Conservation (phyloP, 768 basidiomycete species). For the Tylopilus intermedius region DNA sequence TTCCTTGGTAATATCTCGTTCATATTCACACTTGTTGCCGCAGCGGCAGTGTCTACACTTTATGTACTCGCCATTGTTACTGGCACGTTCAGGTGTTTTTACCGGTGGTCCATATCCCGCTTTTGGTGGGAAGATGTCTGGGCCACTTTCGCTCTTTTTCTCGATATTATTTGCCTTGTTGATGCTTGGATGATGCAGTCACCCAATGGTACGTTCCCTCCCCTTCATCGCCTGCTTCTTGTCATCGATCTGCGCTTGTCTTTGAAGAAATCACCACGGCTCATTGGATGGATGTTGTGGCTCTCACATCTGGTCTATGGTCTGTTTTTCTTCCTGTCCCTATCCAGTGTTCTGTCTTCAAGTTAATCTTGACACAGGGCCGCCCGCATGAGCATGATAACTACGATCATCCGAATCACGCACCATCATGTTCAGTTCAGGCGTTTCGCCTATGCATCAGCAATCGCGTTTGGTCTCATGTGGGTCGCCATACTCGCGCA, state of each 20-base stretch:
- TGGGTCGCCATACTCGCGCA: background rate
- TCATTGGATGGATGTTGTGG: background rate
- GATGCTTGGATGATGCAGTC: background rate
- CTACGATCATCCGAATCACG: background rate
- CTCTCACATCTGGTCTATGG: background rate
- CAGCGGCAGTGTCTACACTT: background rate
- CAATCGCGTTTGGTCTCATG: slow-evolving; percentile 1
- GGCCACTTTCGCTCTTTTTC: background rate
- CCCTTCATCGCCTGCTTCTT: background rate
- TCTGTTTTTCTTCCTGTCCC: background rate
- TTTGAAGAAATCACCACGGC: background rate
- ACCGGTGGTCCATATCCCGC: slow-evolving; percentile 1
- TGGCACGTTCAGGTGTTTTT: background rate
- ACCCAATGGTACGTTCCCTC: background rate
- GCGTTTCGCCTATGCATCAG: background rate
- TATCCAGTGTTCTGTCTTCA: background rate
- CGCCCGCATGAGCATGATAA: slow-evolving; percentile 6
- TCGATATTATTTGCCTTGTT: background rate
- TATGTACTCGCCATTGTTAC: background rate
- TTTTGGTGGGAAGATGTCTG: slow-evolving; percentile 6
- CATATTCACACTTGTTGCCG: too few species aligned
- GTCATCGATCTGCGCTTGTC: background rate
- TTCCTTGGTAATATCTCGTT: too few species aligned
- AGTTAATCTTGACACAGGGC: background rate
- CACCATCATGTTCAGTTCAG: background rate